These are phyloP conservation scores for Crithidia brevicula DNA, from an alignment of 208 protist species.

Conservation along the genomic window DNA sequence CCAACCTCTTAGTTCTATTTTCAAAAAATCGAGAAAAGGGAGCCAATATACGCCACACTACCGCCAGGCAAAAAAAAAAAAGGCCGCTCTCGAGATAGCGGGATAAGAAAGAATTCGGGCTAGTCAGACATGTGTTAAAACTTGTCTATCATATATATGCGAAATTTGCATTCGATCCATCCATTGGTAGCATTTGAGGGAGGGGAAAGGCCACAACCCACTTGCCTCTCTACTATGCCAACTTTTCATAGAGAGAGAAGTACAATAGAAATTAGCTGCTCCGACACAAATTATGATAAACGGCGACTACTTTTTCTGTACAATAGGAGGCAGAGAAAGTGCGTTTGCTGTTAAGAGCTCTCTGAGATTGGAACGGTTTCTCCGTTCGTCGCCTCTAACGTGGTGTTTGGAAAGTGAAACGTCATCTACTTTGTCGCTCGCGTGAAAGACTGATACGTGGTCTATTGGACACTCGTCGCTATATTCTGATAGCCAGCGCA, in stretches of 20 bases:
- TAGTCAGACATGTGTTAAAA: no score
- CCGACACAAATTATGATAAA: no score
- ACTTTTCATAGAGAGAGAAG: not conserved
- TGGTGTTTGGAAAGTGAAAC: not conserved
- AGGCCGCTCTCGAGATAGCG: no score
- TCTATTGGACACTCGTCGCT: conserved; percentile 74
- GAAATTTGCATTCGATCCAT: no score
- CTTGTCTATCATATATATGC: no score
- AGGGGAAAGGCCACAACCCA: no score
- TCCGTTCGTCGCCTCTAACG: not conserved
- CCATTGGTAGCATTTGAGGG: no score
- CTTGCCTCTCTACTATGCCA: not conserved
- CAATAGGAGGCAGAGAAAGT: not conserved
- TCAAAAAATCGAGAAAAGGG: no score
- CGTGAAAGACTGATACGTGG: conserved; percentile 19
- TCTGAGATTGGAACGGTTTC: not conserved
- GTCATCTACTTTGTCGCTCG: not conserved
- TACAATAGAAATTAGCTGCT: not conserved
- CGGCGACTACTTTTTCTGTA: not conserved
- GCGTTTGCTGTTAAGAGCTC: not conserved
- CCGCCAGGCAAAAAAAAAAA: no score
- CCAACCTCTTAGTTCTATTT: no score
- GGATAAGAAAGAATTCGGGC: no score
- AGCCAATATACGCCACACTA: no score
- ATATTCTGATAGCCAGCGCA: conserved; percentile 70